Conservation (phyloP, 495 filamentous ascomycete genomes). For the Tuber umbilicatum region DNA sequence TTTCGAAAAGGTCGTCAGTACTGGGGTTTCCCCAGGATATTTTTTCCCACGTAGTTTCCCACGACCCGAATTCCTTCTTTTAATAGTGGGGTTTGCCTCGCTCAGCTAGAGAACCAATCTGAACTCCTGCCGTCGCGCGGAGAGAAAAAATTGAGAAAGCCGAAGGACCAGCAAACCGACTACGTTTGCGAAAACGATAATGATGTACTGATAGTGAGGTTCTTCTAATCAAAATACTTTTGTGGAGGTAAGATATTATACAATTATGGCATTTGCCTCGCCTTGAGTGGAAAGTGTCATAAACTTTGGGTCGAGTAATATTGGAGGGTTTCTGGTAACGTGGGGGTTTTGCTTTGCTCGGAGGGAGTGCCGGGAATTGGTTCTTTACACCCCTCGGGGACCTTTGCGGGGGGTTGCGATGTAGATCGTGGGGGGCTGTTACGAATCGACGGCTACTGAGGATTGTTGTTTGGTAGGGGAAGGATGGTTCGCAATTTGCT, state of each 20-base stretch:
- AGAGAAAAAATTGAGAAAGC: background rate
- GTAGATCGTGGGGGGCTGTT: no score
- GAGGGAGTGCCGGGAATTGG: background rate
- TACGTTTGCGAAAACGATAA: no score
- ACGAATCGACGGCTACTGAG: no score
- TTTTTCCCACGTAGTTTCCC: background rate
- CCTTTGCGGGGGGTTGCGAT: background rate
- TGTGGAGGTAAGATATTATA: background rate
- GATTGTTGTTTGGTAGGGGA: no score
- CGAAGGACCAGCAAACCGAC: background rate
- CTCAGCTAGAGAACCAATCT: background rate
- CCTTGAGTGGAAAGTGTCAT: background rate
- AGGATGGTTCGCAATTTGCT: no score
- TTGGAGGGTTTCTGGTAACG: background rate
- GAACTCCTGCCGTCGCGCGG: background rate
- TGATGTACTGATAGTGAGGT: no score
- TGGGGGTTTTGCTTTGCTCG: background rate
- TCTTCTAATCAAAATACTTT: no score
- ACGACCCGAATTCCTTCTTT: background rate
- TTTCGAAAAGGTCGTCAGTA: background rate
- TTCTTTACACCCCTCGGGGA: background rate
- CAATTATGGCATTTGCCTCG: background rate
- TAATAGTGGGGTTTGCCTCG: background rate
- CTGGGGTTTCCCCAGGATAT: background rate
- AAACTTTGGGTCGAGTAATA: background rate